Evolutionary conservation across 768 basidiomycete species (phyloP).

Genomic region (Gymnopilus junonius): DNA sequence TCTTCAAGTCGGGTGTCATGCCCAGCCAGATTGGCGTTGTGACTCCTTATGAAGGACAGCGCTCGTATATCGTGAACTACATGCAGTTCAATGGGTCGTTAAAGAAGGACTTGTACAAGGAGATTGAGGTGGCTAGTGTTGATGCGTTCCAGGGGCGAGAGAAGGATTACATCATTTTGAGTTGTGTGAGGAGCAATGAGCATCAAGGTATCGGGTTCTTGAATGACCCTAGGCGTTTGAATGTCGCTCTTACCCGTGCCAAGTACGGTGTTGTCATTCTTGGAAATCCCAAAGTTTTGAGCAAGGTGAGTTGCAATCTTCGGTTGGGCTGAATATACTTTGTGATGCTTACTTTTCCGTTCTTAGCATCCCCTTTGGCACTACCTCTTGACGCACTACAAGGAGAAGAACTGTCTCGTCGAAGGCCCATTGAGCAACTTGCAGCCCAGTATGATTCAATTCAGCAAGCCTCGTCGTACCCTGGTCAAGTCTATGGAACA

Average conservation of each 20-base stretch:
- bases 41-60: slow-evolving; percentile 98
- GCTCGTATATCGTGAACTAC: slow-evolving; percentile 97
- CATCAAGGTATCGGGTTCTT: slow-evolving; percentile 99
- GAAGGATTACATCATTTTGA: slow-evolving; percentile 99
- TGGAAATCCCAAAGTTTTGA: slow-evolving; percentile 99
- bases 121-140: slow-evolving; percentile 98
- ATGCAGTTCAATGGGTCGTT: slow-evolving; percentile 99
- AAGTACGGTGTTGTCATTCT: slow-evolving; percentile 99
- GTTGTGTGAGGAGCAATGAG: slow-evolving; percentile 97
- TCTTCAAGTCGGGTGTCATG: slow-evolving; percentile 98
- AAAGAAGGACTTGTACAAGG: slow-evolving; percentile 99
- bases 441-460: slow-evolving; percentile 98
- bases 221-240: slow-evolving; percentile 95
- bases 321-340: neutral
- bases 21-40: slow-evolving; percentile 97
- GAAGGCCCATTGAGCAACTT: slow-evolving; percentile 97
- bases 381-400: slow-evolving; percentile 97
- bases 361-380: slow-evolving; percentile 98
- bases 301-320: slow-evolving; percentile 71
- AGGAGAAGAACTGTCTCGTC: slow-evolving; percentile 91
- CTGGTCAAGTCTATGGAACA: slow-evolving; percentile 91
- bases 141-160: slow-evolving; percentile 99
- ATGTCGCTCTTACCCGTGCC: slow-evolving; percentile 95
- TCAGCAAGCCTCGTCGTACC: slow-evolving; percentile 94
- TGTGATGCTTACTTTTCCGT: slow-evolving; percentile 14